These are phyloP conservation scores for Megacollybia platyphylla DNA, from an alignment of 1,284 basidiomycete species.

Conservation along the genomic window DNA sequence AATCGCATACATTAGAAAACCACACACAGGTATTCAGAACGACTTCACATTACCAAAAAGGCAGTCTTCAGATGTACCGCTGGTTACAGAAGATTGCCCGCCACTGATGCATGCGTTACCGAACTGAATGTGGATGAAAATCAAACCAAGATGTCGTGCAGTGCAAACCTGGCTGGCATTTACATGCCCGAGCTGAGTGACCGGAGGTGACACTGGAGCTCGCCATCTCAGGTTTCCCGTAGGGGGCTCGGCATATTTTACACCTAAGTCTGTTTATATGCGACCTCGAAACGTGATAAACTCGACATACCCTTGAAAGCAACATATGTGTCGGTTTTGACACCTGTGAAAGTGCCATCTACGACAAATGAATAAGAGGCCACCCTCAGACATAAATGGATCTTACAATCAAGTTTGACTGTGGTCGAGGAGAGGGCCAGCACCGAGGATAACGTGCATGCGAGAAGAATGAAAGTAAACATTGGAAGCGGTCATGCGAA, in stretches of 20 bases:
- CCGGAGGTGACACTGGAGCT: slow-evolving; percentile 23
- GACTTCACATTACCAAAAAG: slow-evolving; percentile 24
- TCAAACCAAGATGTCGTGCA: background rate
- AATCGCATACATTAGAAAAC: background rate
- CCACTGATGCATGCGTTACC: slow-evolving; percentile 17
- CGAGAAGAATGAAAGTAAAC: background rate
- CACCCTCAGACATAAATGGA: background rate
- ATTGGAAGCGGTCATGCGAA: too few species aligned
- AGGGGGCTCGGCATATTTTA: slow-evolving; percentile 26
- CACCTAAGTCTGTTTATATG: slow-evolving; percentile 20
- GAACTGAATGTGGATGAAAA: slow-evolving; percentile 13
- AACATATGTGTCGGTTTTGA: slow-evolving; percentile 13
- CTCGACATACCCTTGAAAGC: too few species aligned
- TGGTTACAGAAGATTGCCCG: slow-evolving; percentile 12
- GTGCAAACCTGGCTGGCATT: slow-evolving; percentile 12
- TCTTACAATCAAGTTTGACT: background rate
- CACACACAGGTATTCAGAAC: background rate
- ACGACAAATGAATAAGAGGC: background rate
- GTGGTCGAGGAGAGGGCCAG: background rate
- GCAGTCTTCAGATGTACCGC: slow-evolving; percentile 24
- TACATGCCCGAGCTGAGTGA: slow-evolving; percentile 18
- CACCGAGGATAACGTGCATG: background rate
- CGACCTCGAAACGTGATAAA: background rate
- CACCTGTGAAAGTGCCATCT: slow-evolving; percentile 25
- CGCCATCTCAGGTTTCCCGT: slow-evolving; percentile 22